These are phyloP conservation scores for Ambrosia artemisiifolia DNA, from an alignment of 129 eudicot genomes.

Conservation along the genomic window DNA sequence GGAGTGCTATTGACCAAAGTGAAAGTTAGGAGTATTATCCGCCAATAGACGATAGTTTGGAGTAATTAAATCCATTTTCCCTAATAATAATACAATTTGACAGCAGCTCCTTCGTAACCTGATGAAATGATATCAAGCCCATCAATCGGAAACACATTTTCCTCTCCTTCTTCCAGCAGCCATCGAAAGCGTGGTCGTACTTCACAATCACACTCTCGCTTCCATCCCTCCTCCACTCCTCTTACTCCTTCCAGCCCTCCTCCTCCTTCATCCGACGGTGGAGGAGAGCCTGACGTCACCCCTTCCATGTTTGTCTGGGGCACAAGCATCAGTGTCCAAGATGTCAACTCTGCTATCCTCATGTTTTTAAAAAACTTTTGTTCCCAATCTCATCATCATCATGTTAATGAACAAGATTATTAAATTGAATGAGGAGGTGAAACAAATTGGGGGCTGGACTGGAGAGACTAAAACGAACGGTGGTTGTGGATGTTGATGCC, in stretches of 20 bases:
- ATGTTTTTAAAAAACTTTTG: constrained; percentile 76
- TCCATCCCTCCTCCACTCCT: no score
- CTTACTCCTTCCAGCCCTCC: constrained; percentile 39
- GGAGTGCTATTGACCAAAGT: no score
- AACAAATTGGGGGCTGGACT: no score
- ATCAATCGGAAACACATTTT: constrained; percentile 60
- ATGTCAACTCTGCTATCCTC: constrained; percentile 78
- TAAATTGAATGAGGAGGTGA: no score
- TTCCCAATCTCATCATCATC: constrained; percentile 8
- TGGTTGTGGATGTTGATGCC: no score
- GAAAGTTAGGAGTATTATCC: no score
- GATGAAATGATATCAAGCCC: constrained; percentile 58
- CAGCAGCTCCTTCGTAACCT: constrained; percentile 52
- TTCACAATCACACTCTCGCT: constrained; percentile 53
- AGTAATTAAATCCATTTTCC: no score
- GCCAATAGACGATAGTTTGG: no score
- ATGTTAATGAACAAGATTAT: no score
- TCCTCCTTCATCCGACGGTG: constrained; percentile 66
- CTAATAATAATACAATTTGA: no score
- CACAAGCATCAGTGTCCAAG: constrained; percentile 88
- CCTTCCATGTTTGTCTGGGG: constrained; percentile 99
- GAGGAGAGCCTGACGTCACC: constrained; percentile 68
- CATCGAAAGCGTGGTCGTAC: constrained; percentile 62
- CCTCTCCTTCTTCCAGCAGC: constrained; percentile 44
- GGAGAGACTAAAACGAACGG: no score